Conservation (phyloP, 371 early-diverging fungal genomes). For the Mortierella sp. region DNA sequence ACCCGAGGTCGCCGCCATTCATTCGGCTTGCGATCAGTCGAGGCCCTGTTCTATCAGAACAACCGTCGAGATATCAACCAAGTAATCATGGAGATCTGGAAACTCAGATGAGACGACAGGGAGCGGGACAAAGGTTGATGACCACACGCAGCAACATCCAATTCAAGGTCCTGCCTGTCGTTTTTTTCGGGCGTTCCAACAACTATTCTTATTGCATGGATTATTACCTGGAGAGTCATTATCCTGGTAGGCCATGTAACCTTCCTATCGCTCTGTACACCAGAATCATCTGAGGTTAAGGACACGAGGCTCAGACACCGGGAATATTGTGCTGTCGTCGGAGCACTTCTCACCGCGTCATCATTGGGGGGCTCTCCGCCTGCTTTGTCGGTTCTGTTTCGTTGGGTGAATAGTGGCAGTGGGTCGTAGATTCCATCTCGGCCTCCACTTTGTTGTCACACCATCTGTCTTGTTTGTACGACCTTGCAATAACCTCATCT, state of each 20-base stretch:
- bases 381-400: background rate
- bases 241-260: constrained; percentile 16
- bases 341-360: background rate
- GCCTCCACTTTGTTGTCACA: too few relatives aligned
- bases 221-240: constrained; percentile 12
- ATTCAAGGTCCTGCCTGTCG: constrained; percentile 4
- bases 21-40: too few relatives aligned
- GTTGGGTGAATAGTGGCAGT: too few relatives aligned
- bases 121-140: too few relatives aligned
- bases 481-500: too few relatives aligned
- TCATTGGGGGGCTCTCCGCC: background rate
- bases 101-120: too few relatives aligned
- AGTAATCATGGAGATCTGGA: too few relatives aligned
- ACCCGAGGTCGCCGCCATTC: too few relatives aligned
- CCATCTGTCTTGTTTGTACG: background rate
- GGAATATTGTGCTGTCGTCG: background rate
- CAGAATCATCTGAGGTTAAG: background rate
- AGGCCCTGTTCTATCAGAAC: too few relatives aligned
- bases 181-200: constrained; percentile 24
- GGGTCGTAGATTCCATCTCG: too few relatives aligned
- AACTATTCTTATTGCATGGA: constrained; percentile 15
- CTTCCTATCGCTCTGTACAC: background rate
- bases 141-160: background rate
- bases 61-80: too few relatives aligned
- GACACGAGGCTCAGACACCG: background rate